Evolutionary conservation across 495 filamentous ascomycete genomes (phyloP).

Genomic region (Podospora australis): DNA sequence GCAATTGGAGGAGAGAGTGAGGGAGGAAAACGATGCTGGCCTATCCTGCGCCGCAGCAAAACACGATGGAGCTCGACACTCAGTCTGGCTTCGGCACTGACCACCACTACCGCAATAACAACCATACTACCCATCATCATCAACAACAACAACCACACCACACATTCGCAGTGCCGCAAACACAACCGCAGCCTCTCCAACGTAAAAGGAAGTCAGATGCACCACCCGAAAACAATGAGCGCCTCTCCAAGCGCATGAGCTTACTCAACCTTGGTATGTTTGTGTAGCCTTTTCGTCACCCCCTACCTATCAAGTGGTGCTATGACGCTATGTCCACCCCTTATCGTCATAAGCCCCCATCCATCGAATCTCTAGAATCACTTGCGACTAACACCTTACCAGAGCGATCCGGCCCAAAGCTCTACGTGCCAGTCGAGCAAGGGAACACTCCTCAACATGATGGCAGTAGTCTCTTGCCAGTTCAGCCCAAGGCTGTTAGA

Average conservation of each 20-base stretch:
- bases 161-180: slow-evolving; percentile 7
- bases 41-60: slow-evolving; percentile 6
- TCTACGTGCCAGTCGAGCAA: slow-evolving; percentile 49
- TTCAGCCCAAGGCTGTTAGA: too few species aligned
- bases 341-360: slow-evolving; percentile 1
- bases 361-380: slow-evolving; percentile 1
- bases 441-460: slow-evolving; percentile 19
- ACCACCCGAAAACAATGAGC: slow-evolving; percentile 43
- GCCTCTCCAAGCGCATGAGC: slow-evolving; percentile 73
- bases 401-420: slow-evolving; percentile 51
- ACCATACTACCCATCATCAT: slow-evolving; percentile 8
- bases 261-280: slow-evolving; percentile 71
- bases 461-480: too few species aligned
- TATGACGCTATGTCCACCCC: background rate
- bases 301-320: background rate
- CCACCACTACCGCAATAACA: background rate
- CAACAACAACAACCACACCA: slow-evolving; percentile 13
- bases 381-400: slow-evolving; percentile 14
- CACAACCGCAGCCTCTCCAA: slow-evolving; percentile 13
- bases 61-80: background rate
- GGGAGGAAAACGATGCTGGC: slow-evolving; percentile 15
- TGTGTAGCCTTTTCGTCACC: background rate
- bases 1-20: slow-evolving; percentile 10
- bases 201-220: slow-evolving; percentile 49
- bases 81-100: background rate